phyloP scores from a whole-genome alignment of 352 stramenopile genomes.

The Globisporangium paroecandrum region DNA sequence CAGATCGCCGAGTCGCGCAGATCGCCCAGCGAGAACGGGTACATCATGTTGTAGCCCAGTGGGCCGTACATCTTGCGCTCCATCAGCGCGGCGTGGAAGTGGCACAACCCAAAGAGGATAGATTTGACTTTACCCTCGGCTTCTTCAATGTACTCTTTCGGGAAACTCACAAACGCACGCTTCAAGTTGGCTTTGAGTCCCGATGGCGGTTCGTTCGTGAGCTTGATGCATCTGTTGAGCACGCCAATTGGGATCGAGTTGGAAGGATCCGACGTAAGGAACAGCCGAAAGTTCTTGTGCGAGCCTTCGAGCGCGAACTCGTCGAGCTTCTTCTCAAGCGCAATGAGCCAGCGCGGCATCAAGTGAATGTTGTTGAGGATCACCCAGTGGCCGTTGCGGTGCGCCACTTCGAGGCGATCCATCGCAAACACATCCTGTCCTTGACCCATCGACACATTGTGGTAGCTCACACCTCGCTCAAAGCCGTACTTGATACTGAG shows the following conservation, averaged over 20 bases:
- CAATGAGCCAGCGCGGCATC: conserved; percentile 94
- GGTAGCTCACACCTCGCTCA: conserved; percentile 94
- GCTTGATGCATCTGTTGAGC: conserved; percentile 95
- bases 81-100: conserved; percentile 97
- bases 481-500: conserved; percentile 95
- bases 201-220: conserved; percentile 95
- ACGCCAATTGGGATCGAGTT: conserved; percentile 94
- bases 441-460: conserved; percentile 98
- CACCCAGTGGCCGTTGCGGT: conserved; percentile 96
- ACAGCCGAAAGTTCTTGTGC: conserved; percentile 94
- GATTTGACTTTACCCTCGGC: conserved; percentile 94
- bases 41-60: conserved; percentile 99
- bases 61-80: conserved; percentile 97
- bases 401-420: conserved; percentile 92
- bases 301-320: conserved; percentile 92
- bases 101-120: conserved; percentile 96
- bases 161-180: conserved; percentile 95
- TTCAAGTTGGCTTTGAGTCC: conserved; percentile 96
- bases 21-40: conserved; percentile 96
- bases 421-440: conserved; percentile 95
- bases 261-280: conserved; percentile 93
- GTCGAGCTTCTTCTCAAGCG: conserved; percentile 97
- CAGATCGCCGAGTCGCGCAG: conserved; percentile 94
- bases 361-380: conserved; percentile 98
- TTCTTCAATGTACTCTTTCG: conserved; percentile 95